Base-by-base conservation (phyloP, 805 yeast genomes). In the Pichia nakasei region DNA sequence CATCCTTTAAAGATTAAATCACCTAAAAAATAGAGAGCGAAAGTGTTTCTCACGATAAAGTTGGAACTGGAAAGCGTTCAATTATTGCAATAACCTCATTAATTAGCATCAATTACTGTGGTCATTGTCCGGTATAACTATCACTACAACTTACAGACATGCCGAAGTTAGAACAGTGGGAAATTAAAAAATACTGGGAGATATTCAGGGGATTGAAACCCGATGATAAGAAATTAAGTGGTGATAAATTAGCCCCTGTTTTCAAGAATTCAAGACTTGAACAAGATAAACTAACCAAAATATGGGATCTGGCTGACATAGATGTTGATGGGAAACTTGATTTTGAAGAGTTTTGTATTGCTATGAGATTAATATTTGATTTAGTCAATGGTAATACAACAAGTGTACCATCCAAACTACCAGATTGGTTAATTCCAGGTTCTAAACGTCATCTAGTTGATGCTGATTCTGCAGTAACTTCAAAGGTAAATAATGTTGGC, bases 161-260 rank as follows among this genome's bases (percentile, higher is more conserved):
- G 63, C 88, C 91, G 22, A 79, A 84, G 49, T 66, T 88, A 48
- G 96, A 87, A 62, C 93, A 88, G 54, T 88, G 95, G 84, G 98
- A 93, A 65, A 88, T 89, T 55, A 84, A 88, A 58, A 91, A 91
- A 67, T 93, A 88, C 71, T 93, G 98, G 98, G 95, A 93, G 64
- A 89, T 93, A 38, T 93, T 93, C 70, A 79, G 82, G 51, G 95
- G 96, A 13, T 75, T 93, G 55, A 76, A 78, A 50, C 98, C 99
- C 0, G 78, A 66, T 31, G 75, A 78, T 43, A 88, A 86, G 58
- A 80, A 83, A 58, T 73, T 93, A 29, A 73, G 82, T 20, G 96
- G 96, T 39, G 93, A 84, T 46, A 81, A 83, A 59, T 94, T 89
- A 19, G 75, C 84, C 26, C 80, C 87, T 2, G 93, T 93, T 40